Evolutionary conservation across 331 rosid genomes (phyloP).

Genomic region (Rhamnella rubrinervis): DNA sequence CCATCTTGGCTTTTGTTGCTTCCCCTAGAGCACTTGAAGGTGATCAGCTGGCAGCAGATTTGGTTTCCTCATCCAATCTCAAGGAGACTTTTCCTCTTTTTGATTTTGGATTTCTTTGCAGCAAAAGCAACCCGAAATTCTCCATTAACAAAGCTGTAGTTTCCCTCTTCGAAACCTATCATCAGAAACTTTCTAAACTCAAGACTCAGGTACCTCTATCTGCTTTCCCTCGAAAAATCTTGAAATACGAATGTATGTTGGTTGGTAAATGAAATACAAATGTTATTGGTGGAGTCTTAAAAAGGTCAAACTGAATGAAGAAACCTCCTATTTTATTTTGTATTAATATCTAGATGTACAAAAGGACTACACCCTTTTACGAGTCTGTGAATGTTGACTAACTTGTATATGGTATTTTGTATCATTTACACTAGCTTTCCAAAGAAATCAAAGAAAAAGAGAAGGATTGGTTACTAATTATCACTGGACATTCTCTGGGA

Average conservation of each 20-base stretch:
- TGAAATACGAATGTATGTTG: neutral
- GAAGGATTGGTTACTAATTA: slow-evolving; percentile 18
- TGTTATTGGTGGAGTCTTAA: too few species aligned
- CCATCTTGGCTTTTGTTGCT: slow-evolving; percentile 36
- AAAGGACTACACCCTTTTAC: too few species aligned
- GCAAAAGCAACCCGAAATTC: slow-evolving; percentile 18
- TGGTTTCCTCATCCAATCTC: slow-evolving; percentile 20
- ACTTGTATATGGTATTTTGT: too few species aligned
- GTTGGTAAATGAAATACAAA: too few species aligned
- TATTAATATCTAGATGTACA: too few species aligned
- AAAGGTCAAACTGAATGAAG: neutral
- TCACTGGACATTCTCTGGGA: slow-evolving; percentile 62
- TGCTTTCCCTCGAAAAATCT: neutral
- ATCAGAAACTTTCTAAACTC: slow-evolving; percentile 1
- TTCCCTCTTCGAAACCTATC: slow-evolving; percentile 18
- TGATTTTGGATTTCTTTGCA: slow-evolving; percentile 33
- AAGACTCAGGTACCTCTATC: neutral
- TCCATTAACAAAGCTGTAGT: slow-evolving; percentile 30
- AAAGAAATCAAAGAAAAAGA: too few species aligned
- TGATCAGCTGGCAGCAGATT: slow-evolving; percentile 11
- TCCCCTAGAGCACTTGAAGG: neutral
- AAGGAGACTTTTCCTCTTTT: slow-evolving; percentile 28
- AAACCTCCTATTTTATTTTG: too few species aligned
- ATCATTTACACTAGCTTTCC: too few species aligned
- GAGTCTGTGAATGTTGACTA: too few species aligned